Evolutionary conservation across 305 asterid species (phyloP), one percentile per base, ranked within the genome.

Genomic region (Stenogyne calaminthoides): DNA sequence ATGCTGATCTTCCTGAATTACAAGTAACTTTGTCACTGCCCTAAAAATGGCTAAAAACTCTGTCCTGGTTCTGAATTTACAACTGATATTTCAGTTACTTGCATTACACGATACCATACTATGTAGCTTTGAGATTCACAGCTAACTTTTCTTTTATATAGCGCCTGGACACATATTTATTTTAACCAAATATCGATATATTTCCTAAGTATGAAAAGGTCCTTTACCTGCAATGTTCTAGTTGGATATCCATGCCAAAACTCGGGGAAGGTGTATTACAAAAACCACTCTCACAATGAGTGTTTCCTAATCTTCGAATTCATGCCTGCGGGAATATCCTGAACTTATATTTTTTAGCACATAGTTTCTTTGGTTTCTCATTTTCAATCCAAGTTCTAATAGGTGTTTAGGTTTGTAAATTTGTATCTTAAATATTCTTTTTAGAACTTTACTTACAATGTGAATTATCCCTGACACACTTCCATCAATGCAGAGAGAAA

Each of bases 1-100:
- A 90, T 80, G 88, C 97, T 16, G 96, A 92, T 80, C 87, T 90
- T 69, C 74, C 93, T 36, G 80, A 87, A 69, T 59, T 66, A 64
- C 83, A 87, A 96, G 98, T 88, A 74, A 74, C 12, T 59, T 47
- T 47, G 20, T 10, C 15, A 3, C n/a, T 42, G 14, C 27, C 22
- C 67, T 66, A 5, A 14, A 5, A 14, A 72, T 19, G 52, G 52
- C 61, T n/a, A 7, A 65, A 16, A 55, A 52, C 55, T 47, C 59
- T 15, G 60, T 47, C n/a, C 20, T 36, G 16, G 14, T 57, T 72
- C 64, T 49, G 16, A 72, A 62, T 72, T 25, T 62, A 19, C 64
- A 18, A 18, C 18, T 15, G 29, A 72, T 22, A 61, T 61, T 16
- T 34, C 19, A 20, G 5, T 34, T 47, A 70, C 56, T 61, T 68